Evolutionary conservation across 164 flowering plant genomes (phyloP).

Genomic region (Piper betle): DNA sequence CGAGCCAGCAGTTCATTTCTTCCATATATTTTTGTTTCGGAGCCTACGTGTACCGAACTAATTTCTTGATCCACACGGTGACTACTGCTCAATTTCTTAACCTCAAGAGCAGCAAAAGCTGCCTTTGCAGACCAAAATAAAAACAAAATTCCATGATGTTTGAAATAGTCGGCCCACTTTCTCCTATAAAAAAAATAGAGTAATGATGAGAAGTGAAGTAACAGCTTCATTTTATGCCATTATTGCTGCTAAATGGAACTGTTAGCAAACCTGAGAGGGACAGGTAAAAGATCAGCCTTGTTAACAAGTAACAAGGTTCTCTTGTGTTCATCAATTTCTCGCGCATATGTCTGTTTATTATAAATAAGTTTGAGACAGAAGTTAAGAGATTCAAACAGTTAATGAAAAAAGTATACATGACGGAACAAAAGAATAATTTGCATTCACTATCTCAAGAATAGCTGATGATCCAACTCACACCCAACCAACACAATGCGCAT

Average conservation of each 20-base stretch:
- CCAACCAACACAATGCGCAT: too few species aligned
- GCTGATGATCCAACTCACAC: too few species aligned
- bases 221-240: background rate
- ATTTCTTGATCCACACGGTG: constrained; percentile 14
- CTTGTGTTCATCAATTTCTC: constrained; percentile 72
- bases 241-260: background rate
- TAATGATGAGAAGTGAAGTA: background rate
- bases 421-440: too few species aligned
- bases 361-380: background rate
- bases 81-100: constrained; percentile 26
- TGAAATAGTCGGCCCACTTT: constrained; percentile 81
- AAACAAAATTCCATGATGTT: constrained; percentile 45
- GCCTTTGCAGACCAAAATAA: constrained; percentile 98
- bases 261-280: constrained; percentile 35
- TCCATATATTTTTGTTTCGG: constrained; percentile 55
- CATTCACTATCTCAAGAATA: too few species aligned
- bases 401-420: too few species aligned
- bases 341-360: constrained; percentile 53
- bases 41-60: constrained; percentile 9
- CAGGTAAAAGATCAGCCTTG: constrained; percentile 94
- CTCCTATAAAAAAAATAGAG: constrained; percentile 27
- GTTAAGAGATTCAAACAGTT: too few species aligned
- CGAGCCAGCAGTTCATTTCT: constrained; percentile 82
- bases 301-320: constrained; percentile 75
- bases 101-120: constrained; percentile 67